A percentile compares a stretch with the other conserved stretches of the same genome.
These are phyloP conservation scores for Lodderomyces theae DNA, from an alignment of 1,139 yeast species.

Conservation along the genomic window DNA sequence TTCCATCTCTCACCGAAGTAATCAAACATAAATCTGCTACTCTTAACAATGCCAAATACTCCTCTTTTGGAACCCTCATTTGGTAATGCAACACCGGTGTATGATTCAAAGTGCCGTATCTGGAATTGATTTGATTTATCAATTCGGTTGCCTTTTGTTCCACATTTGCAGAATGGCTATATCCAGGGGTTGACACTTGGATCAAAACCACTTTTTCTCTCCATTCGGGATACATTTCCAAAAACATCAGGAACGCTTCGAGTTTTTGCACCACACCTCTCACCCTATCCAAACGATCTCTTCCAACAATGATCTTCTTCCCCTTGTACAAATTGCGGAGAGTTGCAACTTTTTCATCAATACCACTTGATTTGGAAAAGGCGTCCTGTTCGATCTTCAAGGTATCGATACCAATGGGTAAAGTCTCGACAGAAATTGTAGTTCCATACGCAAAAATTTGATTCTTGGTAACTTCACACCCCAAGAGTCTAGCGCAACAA, in stretches of 20 bases:
- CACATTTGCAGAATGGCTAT: slow-evolving; percentile 52
- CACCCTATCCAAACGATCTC: slow-evolving; percentile 77
- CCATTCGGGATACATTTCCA: slow-evolving; percentile 92
- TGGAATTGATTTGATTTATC: slow-evolving; percentile 75
- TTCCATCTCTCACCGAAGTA: slow-evolving; percentile 91
- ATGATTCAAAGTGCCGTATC: slow-evolving; percentile 74
- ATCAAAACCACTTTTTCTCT: slow-evolving; percentile 81
- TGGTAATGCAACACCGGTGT: slow-evolving; percentile 91
- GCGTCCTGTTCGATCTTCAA: slow-evolving; percentile 59
- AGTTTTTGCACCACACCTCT: slow-evolving; percentile 81
- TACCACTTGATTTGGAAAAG: slow-evolving; percentile 27
- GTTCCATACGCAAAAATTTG: slow-evolving; percentile 75
- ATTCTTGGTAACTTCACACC: slow-evolving; percentile 59
- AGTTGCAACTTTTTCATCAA: slow-evolving; percentile 41
- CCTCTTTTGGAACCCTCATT: slow-evolving; percentile 83
- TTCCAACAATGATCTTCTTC: slow-evolving; percentile 76
- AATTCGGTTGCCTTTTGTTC: slow-evolving; percentile 81
- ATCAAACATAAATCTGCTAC: slow-evolving; percentile 89
- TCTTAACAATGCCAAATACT: slow-evolving; percentile 80
- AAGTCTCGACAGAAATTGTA: slow-evolving; percentile 65
- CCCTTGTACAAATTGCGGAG: slow-evolving; percentile 68
- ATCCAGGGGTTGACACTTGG: slow-evolving; percentile 86
- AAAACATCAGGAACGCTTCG: slow-evolving; percentile 77
- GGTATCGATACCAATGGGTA: slow-evolving; percentile 87
- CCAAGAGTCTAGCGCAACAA: slow-evolving; percentile 80